Evolutionary conservation across 306 rosid species (phyloP), one percentile per base, ranked within the genome.

Genomic region (Glycyrrhiza uralensis): DNA sequence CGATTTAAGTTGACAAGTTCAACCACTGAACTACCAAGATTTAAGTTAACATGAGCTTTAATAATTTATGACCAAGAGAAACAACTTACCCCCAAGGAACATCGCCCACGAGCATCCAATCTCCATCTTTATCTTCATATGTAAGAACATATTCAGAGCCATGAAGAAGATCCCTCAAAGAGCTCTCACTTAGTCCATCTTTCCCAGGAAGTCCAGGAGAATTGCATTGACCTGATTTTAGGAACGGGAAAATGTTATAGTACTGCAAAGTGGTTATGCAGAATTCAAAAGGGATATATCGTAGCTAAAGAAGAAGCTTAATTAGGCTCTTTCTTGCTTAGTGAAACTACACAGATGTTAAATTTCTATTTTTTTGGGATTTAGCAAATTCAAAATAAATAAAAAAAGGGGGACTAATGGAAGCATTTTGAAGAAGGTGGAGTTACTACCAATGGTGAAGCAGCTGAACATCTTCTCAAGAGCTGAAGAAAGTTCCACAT

Each of bases 51-150:
- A 55, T 74, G 63, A 51, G n/a, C 17, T 14, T 20, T 7, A 17
- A 35, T 18, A 52, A 76, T 64, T 76, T 44, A 60, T 69, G 61
- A 58, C 59, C 55, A 54, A 36, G 24, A 20, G 22, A 46, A 55
- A 46, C 54, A 60, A 83, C 97, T 72, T 86, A 94, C 98, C 73
- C 87, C 98, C 98, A 94, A 5, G 98, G 98, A 76, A 94, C 98
- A 79, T 94, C 97, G 56, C 97, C 97, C 50, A 89, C 99, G 58
- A 94, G 96, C 99, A 94, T 94, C 99, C 99, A 94, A 36, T 94
- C 99, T 24, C 93, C 96, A 68, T 94, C 99, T 80, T 76, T 91
- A 81, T 94, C 99, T 85, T 94, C 95, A 72, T 85, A 94, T 8
- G 99, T 91, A 52, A 91, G 87, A 70, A 89, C 99, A 59, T 89